A percentile compares a stretch with the other conserved stretches of the same genome.
phyloP scores from a whole-genome alignment of 805 yeast genomes.

The Zygotorulaspora sp. region DNA sequence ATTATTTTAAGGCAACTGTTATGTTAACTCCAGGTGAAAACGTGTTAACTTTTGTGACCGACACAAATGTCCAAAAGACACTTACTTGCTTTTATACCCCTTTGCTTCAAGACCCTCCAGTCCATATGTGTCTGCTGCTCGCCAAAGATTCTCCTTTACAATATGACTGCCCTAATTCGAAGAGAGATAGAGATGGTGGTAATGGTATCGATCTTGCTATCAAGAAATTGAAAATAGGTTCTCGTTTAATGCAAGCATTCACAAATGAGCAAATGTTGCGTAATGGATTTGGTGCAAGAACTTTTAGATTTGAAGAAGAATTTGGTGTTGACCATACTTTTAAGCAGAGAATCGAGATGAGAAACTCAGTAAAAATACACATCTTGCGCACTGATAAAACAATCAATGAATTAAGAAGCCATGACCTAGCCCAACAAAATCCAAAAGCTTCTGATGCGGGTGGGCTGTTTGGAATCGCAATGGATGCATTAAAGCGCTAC shows the following conservation, averaged over 20 bases:
- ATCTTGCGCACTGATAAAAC: constrained; percentile 63
- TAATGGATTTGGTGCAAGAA: constrained; percentile 71
- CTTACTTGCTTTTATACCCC: constrained; percentile 50
- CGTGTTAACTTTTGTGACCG: constrained; percentile 45
- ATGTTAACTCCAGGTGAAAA: constrained; percentile 71
- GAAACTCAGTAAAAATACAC: constrained; percentile 74
- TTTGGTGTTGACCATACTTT: constrained; percentile 51
- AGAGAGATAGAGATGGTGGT: constrained; percentile 48
- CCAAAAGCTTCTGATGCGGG: constrained; percentile 66
- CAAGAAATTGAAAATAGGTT: constrained; percentile 72
- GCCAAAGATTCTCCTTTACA: constrained; percentile 69
- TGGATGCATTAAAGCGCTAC: constrained; percentile 58
- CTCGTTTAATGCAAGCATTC: constrained; percentile 83
- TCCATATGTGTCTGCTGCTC: constrained; percentile 73
- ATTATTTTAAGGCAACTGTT: constrained; percentile 69
- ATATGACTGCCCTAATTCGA: constrained; percentile 61
- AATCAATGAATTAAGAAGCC: constrained; percentile 66
- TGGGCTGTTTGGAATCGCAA: constrained; percentile 71
- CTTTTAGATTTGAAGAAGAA: constrained; percentile 72
- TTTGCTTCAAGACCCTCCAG: constrained; percentile 59
- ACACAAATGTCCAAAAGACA: constrained; percentile 36
- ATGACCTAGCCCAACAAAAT: constrained; percentile 85
- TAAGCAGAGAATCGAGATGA: constrained; percentile 33
- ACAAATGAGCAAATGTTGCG: constrained; percentile 85
- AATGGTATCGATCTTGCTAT: constrained; percentile 68